Base-by-base conservation (phyloP, 345 rosid species). In the Moricandia moricandioides region DNA sequence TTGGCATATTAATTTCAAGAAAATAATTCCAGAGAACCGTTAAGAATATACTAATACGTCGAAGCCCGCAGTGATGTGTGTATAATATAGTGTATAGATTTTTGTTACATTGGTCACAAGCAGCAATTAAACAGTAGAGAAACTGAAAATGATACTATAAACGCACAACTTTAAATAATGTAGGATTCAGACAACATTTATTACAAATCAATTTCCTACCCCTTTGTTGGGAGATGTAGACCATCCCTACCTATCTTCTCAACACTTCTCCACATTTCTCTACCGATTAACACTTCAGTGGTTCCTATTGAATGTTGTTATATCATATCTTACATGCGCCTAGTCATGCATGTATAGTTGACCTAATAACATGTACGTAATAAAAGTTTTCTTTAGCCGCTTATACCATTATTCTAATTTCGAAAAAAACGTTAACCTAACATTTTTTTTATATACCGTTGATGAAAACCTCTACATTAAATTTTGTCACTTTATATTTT, bases 161-260 rank as follows among this genome's bases (percentile, higher is more conserved):
- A 77, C 61, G 47, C 67, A 57, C 72, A 56, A 71, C 35, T 71
- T 65, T 56, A 66, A 71, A 45, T 45, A 5, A 16, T 47, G 75
- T 65, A 70, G 71, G 69, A 65, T 59, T 60, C 59, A 72, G 77
- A 72, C 45, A 72, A 30, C 69, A 78, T 78, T 78, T 78, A 78
- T 47, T 78, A 66, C 77, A 77, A 78, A 67, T 66, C 77, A 78
- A 72, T 61, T 34, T 78, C 69, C 64, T 66, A 78, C 69, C 77
- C 59, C 77, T 72, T 78, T 78, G 65, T 52, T 78, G 69, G 73
- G 77, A 78, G 73, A 67, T 14, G 17, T 77, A 70, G 73, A 72
- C 77, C 73, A 72, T 67, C 73, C 77, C 59, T 65, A 70, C 55
- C 45, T 78, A 66, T 65, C 54, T 62, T 76, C 69, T 43, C 45